phyloP scores from a whole-genome alignment of 2,329 filamentous ascomycete genomes.

The Fusarium verticillioides region DNA sequence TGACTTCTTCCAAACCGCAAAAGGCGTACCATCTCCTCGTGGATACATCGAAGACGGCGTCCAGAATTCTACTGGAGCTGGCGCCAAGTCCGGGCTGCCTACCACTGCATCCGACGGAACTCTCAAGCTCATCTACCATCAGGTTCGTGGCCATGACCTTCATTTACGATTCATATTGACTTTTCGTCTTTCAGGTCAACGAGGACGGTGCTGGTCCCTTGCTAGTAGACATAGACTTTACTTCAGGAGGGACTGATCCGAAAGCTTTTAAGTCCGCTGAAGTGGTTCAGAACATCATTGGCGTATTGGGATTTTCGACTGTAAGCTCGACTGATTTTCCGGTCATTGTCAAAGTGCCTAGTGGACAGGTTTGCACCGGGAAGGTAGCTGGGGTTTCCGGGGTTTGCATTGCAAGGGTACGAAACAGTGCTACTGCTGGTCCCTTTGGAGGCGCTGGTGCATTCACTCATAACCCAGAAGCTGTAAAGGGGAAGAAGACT shows the following conservation, averaged over 20 bases:
- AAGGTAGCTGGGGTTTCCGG: constrained; percentile 4
- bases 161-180: background rate
- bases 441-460: constrained; percentile 10
- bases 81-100: background rate
- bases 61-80: background rate
- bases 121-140: constrained; percentile 12
- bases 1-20: constrained; percentile 5
- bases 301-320: constrained; percentile 2
- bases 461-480: background rate
- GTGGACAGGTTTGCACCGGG: background rate
- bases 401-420: constrained; percentile 4
- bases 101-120: constrained; percentile 4
- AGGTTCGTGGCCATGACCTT: background rate
- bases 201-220: constrained; percentile 8
- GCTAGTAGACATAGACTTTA: background rate
- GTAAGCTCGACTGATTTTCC: constrained; percentile 11
- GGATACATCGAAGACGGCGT: constrained; percentile 2
- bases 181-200: background rate
- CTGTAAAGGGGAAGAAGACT: background rate
- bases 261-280: background rate
- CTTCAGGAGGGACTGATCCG: constrained; percentile 3
- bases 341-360: background rate
- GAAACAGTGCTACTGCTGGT: constrained; percentile 11
- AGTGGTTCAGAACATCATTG: constrained; percentile 6
- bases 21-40: constrained; percentile 9